Evolutionary conservation across 139 green algal species (phyloP).

Genomic region (Pleodorina starrii): DNA sequence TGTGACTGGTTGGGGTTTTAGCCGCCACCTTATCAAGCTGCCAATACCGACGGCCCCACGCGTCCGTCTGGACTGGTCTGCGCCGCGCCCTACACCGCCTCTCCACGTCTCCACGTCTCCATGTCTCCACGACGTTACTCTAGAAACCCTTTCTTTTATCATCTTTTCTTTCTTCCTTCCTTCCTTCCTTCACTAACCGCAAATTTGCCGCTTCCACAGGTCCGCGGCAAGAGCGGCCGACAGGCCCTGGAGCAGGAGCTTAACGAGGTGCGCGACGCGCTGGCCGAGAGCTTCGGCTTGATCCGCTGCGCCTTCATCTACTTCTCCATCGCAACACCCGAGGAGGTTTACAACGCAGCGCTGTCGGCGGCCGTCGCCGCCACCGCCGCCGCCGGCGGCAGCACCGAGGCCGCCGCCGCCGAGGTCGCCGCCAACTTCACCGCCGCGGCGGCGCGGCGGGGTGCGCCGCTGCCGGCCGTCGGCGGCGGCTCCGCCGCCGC

Average conservation of each 20-base stretch:
- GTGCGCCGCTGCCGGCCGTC: not conserved
- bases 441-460: not conserved
- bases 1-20: no score
- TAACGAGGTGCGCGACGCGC: not conserved
- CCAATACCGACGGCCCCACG: no score
- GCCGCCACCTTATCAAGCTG: no score
- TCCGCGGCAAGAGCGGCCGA: slow-evolving; percentile 12
- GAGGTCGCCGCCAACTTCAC: not conserved
- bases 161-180: no score
- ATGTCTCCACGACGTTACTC: no score
- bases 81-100: no score
- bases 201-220: no score
- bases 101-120: no score
- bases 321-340: slow-evolving; percentile 17
- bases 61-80: no score
- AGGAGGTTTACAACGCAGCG: not conserved
- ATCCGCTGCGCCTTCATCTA: slow-evolving; percentile 22
- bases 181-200: no score
- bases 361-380: not conserved
- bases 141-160: no score
- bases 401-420: slow-evolving; percentile 1
- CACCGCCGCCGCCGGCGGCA: not conserved
- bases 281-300: not conserved
- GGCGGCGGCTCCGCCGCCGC: not conserved
- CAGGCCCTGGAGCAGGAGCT: slow-evolving; percentile 28